These are phyloP conservation scores for Heimioporus punctisporus DNA, from an alignment of 1,284 basidiomycete species.

Conservation along the genomic window DNA sequence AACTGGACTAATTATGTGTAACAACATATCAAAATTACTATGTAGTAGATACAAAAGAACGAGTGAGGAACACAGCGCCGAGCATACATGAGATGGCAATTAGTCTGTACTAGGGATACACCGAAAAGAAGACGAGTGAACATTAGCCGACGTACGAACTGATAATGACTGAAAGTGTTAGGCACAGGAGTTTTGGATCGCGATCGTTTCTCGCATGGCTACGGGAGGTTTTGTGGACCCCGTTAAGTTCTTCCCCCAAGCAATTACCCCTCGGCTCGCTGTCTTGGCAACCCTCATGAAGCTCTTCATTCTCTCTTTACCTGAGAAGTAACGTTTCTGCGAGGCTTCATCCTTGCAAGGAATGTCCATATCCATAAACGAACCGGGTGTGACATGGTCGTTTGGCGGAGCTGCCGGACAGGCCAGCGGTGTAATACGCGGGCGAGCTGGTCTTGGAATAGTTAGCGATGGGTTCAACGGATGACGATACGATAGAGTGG, in stretches of 20 bases:
- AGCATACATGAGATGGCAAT: constrained; percentile 6
- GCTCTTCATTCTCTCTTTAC: constrained; percentile 19
- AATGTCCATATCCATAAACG: constrained; percentile 37
- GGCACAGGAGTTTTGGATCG: not conserved
- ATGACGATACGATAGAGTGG: constrained; percentile 1
- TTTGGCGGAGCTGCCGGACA: not conserved
- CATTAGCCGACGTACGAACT: constrained; percentile 8
- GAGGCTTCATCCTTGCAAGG: constrained; percentile 6
- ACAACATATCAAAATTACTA: constrained; percentile 16
- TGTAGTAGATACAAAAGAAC: constrained; percentile 5
- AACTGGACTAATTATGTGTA: too few relatives aligned
- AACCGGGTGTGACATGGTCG: constrained; percentile 15
- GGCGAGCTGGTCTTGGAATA: constrained; percentile 1
- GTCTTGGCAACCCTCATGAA: constrained; percentile 22
- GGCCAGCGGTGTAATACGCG: not conserved
- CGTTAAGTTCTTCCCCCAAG: constrained; percentile 32
- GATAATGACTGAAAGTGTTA: constrained; percentile 13
- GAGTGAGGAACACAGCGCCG: constrained; percentile 5
- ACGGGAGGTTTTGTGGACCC: constrained; percentile 14
- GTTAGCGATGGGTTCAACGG: constrained; percentile 6
- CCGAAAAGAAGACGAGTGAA: not conserved
- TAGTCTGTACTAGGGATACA: constrained; percentile 30
- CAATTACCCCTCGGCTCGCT: constrained; percentile 29
- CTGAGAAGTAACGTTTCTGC: constrained; percentile 13
- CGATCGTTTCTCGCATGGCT: not conserved